A percentile compares a stretch with the other conserved stretches of the same genome.
Conservation (phyloP, 495 filamentous ascomycete genomes). For the Aspergillus indologenus region DNA sequence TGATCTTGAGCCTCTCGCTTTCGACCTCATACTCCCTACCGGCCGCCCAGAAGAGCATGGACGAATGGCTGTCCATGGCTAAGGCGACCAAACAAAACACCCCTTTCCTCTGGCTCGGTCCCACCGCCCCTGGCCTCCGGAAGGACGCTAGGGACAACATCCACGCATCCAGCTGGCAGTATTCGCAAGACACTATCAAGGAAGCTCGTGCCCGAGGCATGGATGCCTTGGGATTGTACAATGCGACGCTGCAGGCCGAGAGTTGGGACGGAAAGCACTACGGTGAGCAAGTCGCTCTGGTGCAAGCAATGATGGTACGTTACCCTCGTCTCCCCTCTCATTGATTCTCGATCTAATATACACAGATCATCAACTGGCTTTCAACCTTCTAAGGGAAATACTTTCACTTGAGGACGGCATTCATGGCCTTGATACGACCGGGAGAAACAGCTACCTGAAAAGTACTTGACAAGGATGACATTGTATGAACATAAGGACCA, state of each 20-base stretch:
- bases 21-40: conserved; percentile 34
- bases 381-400: conserved; percentile 24
- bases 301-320: conserved; percentile 52
- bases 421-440: neutral
- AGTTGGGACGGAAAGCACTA: conserved; percentile 43
- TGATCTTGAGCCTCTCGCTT: conserved; percentile 43
- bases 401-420: neutral
- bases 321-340: conserved; percentile 2
- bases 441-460: neutral
- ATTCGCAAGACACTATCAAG: conserved; percentile 35
- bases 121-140: conserved; percentile 43
- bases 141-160: conserved; percentile 28
- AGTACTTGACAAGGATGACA: neutral
- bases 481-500: neutral
- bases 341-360: conserved; percentile 3
- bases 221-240: conserved; percentile 47
- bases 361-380: conserved; percentile 45
- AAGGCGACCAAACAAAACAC: conserved; percentile 33
- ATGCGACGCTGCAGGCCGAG: conserved; percentile 44
- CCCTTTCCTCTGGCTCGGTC: conserved; percentile 50
- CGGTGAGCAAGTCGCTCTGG: conserved; percentile 42
- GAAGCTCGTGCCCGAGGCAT: conserved; percentile 37
- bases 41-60: conserved; percentile 37
- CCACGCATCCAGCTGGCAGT: conserved; percentile 44
- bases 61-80: conserved; percentile 44